These are phyloP conservation scores for Hymenoscyphus salicellus DNA, from an alignment of 2,329 filamentous ascomycete genomes.

Conservation along the genomic window DNA sequence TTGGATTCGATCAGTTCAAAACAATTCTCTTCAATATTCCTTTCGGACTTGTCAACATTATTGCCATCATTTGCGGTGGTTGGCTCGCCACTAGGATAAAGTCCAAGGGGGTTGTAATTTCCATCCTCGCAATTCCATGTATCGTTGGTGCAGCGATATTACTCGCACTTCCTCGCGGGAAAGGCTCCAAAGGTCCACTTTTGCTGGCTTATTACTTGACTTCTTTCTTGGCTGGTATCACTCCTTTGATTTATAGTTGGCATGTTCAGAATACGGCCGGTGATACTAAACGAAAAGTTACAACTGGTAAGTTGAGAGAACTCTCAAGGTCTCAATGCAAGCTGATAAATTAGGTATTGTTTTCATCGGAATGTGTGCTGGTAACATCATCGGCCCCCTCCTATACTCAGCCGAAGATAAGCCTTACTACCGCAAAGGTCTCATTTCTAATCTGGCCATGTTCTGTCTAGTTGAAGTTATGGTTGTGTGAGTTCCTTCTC, in stretches of 20 bases:
- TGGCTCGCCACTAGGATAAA: slow-evolving; percentile 52
- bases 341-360: slow-evolving; percentile 45
- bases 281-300: slow-evolving; percentile 67
- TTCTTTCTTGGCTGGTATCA: slow-evolving; percentile 57
- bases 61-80: slow-evolving; percentile 57
- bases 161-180: slow-evolving; percentile 47
- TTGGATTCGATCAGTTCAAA: slow-evolving; percentile 41
- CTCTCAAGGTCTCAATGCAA: not conserved
- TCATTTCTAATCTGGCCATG: slow-evolving; percentile 13
- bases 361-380: slow-evolving; percentile 62
- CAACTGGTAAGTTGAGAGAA: slow-evolving; percentile 39
- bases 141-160: slow-evolving; percentile 53
- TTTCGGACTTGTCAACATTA: slow-evolving; percentile 43
- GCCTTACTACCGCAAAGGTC: slow-evolving; percentile 47
- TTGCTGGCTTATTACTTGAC: slow-evolving; percentile 50
- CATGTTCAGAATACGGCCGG: slow-evolving; percentile 62
- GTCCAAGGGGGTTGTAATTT: slow-evolving; percentile 54
- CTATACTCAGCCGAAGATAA: slow-evolving; percentile 60
- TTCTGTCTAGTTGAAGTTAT: slow-evolving; percentile 38
- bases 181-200: slow-evolving; percentile 48
- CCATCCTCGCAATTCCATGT: slow-evolving; percentile 52
- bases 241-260: slow-evolving; percentile 61
- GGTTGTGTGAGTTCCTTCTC: slow-evolving; percentile 38
- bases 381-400: slow-evolving; percentile 64
- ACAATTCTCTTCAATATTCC: slow-evolving; percentile 45